A percentile compares a stretch with the other conserved stretches of the same genome.
phyloP scores from a whole-genome alignment of 2,329 filamentous ascomycete species.

The Cytospora piceicola region DNA sequence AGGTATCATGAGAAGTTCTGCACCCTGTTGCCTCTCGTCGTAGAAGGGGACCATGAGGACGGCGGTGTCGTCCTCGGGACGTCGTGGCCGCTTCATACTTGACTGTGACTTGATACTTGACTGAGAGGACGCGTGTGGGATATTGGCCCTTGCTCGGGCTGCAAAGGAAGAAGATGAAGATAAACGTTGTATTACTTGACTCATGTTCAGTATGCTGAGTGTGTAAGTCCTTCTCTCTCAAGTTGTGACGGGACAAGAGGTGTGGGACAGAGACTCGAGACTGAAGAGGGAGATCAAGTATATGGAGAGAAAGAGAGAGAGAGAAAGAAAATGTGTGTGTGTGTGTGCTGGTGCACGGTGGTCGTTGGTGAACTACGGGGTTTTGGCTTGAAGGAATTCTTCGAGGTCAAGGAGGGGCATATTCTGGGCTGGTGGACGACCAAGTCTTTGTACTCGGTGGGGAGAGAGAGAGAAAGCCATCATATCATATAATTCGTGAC shows the following conservation, averaged over 20 bases:
- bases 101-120: neutral
- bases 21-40: slow-evolving; percentile 29
- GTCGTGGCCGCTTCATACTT: neutral
- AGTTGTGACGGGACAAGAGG: neutral
- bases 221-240: slow-evolving; percentile 1
- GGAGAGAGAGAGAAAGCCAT: slow-evolving; percentile 12
- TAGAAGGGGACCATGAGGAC: slow-evolving; percentile 29
- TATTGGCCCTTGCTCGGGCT: neutral
- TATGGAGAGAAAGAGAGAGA: too few species aligned
- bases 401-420: neutral
- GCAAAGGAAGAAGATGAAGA: neutral
- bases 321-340: too few species aligned
- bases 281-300: neutral
- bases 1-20: slow-evolving; percentile 28
- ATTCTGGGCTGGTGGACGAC: slow-evolving; percentile 8
- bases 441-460: slow-evolving; percentile 3
- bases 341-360: neutral
- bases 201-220: neutral
- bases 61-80: slow-evolving; percentile 5
- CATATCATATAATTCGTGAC: slow-evolving; percentile 1
- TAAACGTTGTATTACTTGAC: neutral
- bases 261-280: neutral
- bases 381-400: neutral
- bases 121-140: neutral
- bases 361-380: neutral